Conservation (phyloP, 805 yeast genomes). For the Hyphopichia homilentoma region DNA sequence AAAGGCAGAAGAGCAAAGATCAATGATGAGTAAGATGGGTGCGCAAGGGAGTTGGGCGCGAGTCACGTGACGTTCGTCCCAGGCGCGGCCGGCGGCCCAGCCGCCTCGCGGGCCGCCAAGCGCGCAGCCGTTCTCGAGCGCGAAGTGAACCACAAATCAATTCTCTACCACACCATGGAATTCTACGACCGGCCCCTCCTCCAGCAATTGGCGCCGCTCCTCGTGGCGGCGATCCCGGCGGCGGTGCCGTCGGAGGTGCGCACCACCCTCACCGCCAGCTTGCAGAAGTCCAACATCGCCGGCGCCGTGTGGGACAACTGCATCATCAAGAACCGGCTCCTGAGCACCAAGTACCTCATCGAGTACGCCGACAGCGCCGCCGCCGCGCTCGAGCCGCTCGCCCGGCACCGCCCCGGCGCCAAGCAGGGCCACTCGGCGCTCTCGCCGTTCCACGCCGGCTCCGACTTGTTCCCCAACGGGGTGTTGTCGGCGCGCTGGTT, state of each 20-base stretch:
- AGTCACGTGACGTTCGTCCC: background rate
- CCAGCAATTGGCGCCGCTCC: slow-evolving; percentile 35
- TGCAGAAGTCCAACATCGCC: slow-evolving; percentile 14
- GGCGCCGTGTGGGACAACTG: slow-evolving; percentile 34
- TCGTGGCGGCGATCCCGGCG: slow-evolving; percentile 9
- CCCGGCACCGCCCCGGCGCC: slow-evolving; percentile 2
- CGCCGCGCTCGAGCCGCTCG: slow-evolving; percentile 1
- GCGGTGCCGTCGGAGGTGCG: background rate
- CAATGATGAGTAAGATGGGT: background rate
- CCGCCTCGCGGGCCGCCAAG: too few relatives aligned
- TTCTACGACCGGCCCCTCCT: slow-evolving; percentile 21
- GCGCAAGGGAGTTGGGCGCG: too few relatives aligned
- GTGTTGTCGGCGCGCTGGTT: slow-evolving; percentile 33
- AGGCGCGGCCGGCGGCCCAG: too few relatives aligned
- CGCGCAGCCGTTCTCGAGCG: background rate
- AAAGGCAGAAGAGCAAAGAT: too few relatives aligned
- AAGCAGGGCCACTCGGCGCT: slow-evolving; percentile 20
- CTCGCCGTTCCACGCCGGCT: slow-evolving; percentile 36
- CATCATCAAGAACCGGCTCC: slow-evolving; percentile 32
- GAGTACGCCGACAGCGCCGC: slow-evolving; percentile 8
- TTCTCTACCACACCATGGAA: slow-evolving; percentile 32
- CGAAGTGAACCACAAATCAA: background rate
- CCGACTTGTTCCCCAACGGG: slow-evolving; percentile 26
- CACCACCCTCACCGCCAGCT: slow-evolving; percentile 4
- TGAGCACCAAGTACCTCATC: slow-evolving; percentile 29